phyloP scores from a whole-genome alignment of 1,284 basidiomycete species.

The Exobasidium rhododendri region DNA sequence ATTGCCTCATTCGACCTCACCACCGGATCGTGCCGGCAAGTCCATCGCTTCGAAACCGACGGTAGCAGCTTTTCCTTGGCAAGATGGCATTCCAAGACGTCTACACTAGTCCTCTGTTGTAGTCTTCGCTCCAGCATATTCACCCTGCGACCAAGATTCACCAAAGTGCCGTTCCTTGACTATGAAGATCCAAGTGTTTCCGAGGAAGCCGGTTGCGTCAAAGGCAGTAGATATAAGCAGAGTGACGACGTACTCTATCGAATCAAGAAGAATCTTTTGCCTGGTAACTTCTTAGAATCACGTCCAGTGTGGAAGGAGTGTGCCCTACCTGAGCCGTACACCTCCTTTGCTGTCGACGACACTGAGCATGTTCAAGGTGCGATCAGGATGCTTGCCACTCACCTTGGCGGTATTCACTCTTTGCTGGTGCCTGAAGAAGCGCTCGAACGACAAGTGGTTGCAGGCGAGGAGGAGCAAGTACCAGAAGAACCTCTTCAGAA shows the following conservation, averaged over 20 bases:
- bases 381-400: constrained; percentile 4
- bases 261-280: neutral
- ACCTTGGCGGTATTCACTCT: constrained; percentile 14
- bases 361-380: neutral
- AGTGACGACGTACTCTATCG: neutral
- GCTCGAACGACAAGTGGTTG: neutral
- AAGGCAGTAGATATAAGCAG: neutral
- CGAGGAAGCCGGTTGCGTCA: neutral
- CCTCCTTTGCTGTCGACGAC: constrained; percentile 6
- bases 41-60: neutral
- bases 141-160: neutral
- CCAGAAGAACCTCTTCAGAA: neutral
- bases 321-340: constrained; percentile 14
- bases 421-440: constrained; percentile 2
- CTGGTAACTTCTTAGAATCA: neutral
- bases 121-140: constrained; percentile 9
- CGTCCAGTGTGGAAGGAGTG: constrained; percentile 5
- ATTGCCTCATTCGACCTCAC: neutral
- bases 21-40: neutral
- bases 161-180: neutral
- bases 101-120: neutral
- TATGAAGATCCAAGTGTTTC: neutral
- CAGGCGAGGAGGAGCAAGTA: neutral
- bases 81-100: neutral
- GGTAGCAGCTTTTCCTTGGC: neutral